Base-by-base conservation (phyloP, 805 yeast species). In the Clavispora asparagi region DNA sequence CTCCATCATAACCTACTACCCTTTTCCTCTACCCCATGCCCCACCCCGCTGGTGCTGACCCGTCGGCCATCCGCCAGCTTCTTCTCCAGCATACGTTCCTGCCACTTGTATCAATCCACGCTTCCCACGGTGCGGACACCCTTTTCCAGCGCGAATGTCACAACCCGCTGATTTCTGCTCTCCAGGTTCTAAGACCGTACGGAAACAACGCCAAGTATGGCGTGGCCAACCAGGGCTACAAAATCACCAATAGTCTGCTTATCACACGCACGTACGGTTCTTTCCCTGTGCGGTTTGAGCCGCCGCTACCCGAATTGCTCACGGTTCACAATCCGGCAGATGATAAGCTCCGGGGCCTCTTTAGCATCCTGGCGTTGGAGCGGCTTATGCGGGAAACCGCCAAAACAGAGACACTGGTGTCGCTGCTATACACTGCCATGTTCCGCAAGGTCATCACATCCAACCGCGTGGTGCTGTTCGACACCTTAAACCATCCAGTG, bases 401-500 rank as follows among this genome's bases (percentile, higher is more conserved):
- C 16, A n/a, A 31, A 31, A 14, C 30, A 31, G 26, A 29, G 14
- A 7, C 30, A 13, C 16, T 13, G 14, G 17, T 31, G 35, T 31
- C 55, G 3, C 67, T 70, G 43, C 55, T 83, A 9, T 87, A 83
- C 59, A 66, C 79, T 50, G 77, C 76, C 43, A 73, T 81, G 51
- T 73, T 85, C 53, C 73, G 82, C 28, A 76, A 80, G 52, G 58
- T 85, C 37, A 68, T 85, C 7, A 74, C 88, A 4, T 73, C 85
- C 11, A 74, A 79, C 12, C 74, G 75, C 7, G 65, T 87, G 8
- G 80, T 87, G 2, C 82, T 92, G 1, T 88, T 87, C 60, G 97
- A 92, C 62, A 83, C 89, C 6, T 82, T 90, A 62, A 83, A 86
- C 53, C 97, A 91, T 60, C 97, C 97, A 0, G 78, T 89, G 1